Conservation (phyloP, 2,329 filamentous ascomycete species). For the Diaporthe batatas region DNA sequence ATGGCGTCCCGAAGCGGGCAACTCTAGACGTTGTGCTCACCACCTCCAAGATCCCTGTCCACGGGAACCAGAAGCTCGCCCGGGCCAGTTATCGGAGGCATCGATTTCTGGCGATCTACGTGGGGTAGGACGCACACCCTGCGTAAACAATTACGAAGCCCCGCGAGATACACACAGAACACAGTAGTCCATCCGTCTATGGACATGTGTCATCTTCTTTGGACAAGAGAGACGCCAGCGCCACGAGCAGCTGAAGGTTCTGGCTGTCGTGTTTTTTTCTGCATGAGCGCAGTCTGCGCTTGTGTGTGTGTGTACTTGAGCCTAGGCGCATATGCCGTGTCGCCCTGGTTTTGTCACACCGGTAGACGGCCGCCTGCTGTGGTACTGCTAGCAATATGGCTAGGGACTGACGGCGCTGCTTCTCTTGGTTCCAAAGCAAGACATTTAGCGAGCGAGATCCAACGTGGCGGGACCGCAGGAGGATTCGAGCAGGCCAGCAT, state of each 20-base stretch:
- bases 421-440: slow-evolving; percentile 16
- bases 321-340: slow-evolving; percentile 31
- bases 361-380: slow-evolving; percentile 18
- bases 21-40: slow-evolving; percentile 8
- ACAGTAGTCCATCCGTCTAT: slow-evolving; percentile 9
- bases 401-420: slow-evolving; percentile 9
- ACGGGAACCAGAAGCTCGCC: slow-evolving; percentile 4
- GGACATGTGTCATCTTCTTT: slow-evolving; percentile 2
- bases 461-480: slow-evolving; percentile 28
- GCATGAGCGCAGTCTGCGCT: not conserved
- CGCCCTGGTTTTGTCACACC: slow-evolving; percentile 31
- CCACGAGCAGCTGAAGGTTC: slow-evolving; percentile 7
- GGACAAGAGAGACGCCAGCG: slow-evolving; percentile 18
- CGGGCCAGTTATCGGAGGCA: not conserved
- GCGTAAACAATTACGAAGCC: slow-evolving; percentile 13
- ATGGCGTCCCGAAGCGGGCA: slow-evolving; percentile 25
- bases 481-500: slow-evolving; percentile 29
- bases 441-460: slow-evolving; percentile 30
- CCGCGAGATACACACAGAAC: too few species aligned
- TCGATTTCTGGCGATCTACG: not conserved
- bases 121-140: slow-evolving; percentile 4
- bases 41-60: slow-evolving; percentile 18
- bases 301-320: not conserved
- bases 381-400: slow-evolving; percentile 15
- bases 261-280: slow-evolving; percentile 16